These are phyloP conservation scores for Amesomyces nigricolor DNA, from an alignment of 2,329 filamentous ascomycete species.

Conservation along the genomic window DNA sequence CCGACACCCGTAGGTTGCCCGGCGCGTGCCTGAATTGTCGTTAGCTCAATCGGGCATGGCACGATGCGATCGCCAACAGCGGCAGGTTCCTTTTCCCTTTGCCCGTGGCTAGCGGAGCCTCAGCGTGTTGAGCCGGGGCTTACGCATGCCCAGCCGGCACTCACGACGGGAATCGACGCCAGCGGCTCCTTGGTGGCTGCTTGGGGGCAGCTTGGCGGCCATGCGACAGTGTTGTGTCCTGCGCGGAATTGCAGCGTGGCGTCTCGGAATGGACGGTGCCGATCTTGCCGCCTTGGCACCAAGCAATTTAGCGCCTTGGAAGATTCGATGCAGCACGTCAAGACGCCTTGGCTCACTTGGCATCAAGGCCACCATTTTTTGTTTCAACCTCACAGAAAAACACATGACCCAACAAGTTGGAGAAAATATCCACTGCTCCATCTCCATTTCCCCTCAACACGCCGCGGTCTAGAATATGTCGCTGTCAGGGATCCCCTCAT, in stretches of 20 bases:
- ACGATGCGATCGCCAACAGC: not conserved
- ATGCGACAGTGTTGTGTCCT: constrained; percentile 1
- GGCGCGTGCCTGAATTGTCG: no score
- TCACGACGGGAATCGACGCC: constrained; percentile 10
- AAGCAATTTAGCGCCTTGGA: constrained; percentile 13
- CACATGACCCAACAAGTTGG: not conserved
- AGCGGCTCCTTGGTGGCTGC: not conserved
- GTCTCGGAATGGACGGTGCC: constrained; percentile 3
- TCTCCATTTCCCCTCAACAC: not conserved
- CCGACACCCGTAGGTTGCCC: no score
- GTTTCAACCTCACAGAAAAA: constrained; percentile 10
- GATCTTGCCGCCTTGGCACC: constrained; percentile 15
- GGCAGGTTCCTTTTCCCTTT: constrained; percentile 1
- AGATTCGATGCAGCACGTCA: constrained; percentile 7
- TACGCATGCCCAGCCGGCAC: constrained; percentile 21
- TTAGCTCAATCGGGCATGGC: no score
- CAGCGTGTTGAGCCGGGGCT: not conserved
- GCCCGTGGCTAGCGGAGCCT: constrained; percentile 1
- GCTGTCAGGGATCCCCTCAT: not conserved
- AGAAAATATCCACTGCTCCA: not conserved
- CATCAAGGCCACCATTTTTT: not conserved
- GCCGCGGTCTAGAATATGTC: not conserved
- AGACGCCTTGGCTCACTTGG: not conserved
- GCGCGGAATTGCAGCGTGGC: constrained; percentile 2
- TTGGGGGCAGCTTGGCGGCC: constrained; percentile 6